Evolutionary conservation across 164 flowering plant species (phyloP).

Genomic region (Malania oleifera): DNA sequence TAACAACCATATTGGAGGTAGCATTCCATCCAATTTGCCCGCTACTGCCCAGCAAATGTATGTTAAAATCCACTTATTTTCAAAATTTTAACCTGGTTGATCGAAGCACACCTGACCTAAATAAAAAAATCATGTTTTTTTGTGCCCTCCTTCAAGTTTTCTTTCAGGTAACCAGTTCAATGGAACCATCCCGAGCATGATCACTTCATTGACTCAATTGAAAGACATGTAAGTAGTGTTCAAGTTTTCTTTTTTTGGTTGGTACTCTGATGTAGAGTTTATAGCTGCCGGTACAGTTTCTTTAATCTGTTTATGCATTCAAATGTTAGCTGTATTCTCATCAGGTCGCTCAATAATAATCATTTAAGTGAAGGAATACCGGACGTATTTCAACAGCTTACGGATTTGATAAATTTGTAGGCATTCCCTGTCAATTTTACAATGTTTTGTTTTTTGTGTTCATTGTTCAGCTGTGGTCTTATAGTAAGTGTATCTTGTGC

Average conservation of each 20-base stretch:
- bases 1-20: slow-evolving; percentile 84
- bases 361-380: slow-evolving; percentile 49
- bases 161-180: slow-evolving; percentile 46
- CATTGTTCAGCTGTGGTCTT: not conserved
- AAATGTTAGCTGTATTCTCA: not conserved
- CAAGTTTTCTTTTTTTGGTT: not conserved
- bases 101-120: not conserved
- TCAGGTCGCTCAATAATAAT: slow-evolving; percentile 47
- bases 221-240: slow-evolving; percentile 34
- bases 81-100: not conserved
- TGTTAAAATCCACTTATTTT: slow-evolving; percentile 7
- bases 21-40: slow-evolving; percentile 57
- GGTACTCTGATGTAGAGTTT: not conserved
- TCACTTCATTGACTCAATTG: slow-evolving; percentile 35
- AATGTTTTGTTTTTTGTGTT: not conserved
- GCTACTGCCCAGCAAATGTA: slow-evolving; percentile 41
- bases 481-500: slow-evolving; percentile 1
- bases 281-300: not conserved
- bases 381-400: slow-evolving; percentile 44
- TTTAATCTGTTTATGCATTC: slow-evolving; percentile 4
- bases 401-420: slow-evolving; percentile 37
- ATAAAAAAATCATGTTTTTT: not conserved
- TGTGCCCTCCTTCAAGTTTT: slow-evolving; percentile 24
- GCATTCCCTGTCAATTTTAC: slow-evolving; percentile 6
- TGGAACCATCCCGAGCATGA: slow-evolving; percentile 43